These are phyloP conservation scores for Cokeromyces recurvatus DNA, from an alignment of 371 early-diverging fungal genomes.

Conservation along the genomic window DNA sequence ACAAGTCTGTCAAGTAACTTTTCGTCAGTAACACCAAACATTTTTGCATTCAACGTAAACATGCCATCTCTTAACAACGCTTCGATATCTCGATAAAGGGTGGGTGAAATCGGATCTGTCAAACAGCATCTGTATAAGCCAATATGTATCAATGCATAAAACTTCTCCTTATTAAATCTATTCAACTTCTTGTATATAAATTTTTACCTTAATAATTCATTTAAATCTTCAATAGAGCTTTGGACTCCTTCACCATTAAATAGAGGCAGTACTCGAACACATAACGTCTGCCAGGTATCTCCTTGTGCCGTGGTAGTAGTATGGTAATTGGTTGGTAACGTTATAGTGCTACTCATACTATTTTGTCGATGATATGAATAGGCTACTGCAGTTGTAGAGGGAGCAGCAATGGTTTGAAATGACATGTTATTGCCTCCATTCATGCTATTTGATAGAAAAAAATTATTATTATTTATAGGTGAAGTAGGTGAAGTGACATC, in stretches of 20 bases:
- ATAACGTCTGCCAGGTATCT: slow-evolving; percentile 73
- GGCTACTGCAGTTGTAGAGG: slow-evolving; percentile 1
- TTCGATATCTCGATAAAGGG: slow-evolving; percentile 52
- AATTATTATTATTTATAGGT: slow-evolving; percentile 7
- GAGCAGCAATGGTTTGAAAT: slow-evolving; percentile 18
- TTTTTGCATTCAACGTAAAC: slow-evolving; percentile 68
- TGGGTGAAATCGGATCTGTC: slow-evolving; percentile 42
- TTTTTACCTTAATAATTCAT: slow-evolving; percentile 70
- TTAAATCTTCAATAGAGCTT: slow-evolving; percentile 78
- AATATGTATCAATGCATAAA: too few species aligned
- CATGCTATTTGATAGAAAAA: neutral
- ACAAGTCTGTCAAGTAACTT: slow-evolving; percentile 67
- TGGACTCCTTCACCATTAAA: slow-evolving; percentile 85
- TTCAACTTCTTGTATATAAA: neutral
- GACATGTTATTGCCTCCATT: neutral
- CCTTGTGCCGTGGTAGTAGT: slow-evolving; percentile 22
- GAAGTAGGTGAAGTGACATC: slow-evolving; percentile 28
- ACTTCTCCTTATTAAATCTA: too few species aligned
- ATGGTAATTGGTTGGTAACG: neutral
- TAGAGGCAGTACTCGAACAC: slow-evolving; percentile 72
- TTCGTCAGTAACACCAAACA: slow-evolving; percentile 70
- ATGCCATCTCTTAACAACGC: slow-evolving; percentile 67
- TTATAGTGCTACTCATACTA: slow-evolving; percentile 26
- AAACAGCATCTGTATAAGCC: slow-evolving; percentile 49
- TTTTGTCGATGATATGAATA: slow-evolving; percentile 31